Evolutionary conservation across 305 asterid genomes (phyloP), one percentile per base, ranked within the genome.

Genomic region (Ruellia speciosa): DNA sequence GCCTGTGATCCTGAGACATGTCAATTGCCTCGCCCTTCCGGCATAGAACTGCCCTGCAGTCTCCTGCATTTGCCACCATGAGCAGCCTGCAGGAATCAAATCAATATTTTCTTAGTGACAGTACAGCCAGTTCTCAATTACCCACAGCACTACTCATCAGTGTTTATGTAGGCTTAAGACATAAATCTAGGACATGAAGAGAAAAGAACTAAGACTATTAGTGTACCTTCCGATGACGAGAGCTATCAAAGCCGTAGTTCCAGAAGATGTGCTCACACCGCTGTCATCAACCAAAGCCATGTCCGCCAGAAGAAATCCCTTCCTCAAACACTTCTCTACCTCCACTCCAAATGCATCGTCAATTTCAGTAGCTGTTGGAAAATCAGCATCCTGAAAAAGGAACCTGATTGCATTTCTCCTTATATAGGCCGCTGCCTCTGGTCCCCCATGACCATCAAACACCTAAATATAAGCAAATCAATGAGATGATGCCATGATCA

Each of bases 371-470:
- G 81, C 56, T 52, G 64, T 74, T 0, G 88, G 87, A 71, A 87
- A 82, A 65, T 75, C 58, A 53, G 75, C 68, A 49, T 84, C 87
- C 72, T 81, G 75, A 28, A 87, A 82, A 52, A 87, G 69, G 65
- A 87, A 74, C 57, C 80, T 70, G 31, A 82, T 73, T 1, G 76
- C 88, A 51, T 82, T 74, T 49, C 66, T 75, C 33, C 63, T 70
- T 35, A 80, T 77, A 63, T 73, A 82, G 20, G 86, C 79, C 18
- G 94, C 96, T 11, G 94, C 96, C 70, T 87, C 92, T 9, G 92
- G 73, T 39, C 96, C 96, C 62, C 96, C 94, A 53, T 84, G 96
- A 5, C 96, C 96, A 74, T 84, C 94, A 74, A 87, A 87, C 24
- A 81, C 66, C 93, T 86, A 6, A 14, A n/a, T 3, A 14, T 9